Percentiles rank a stretch among this genome's conserved stretches.
phyloP scores from a whole-genome alignment of 345 rosid species.

The Hibiscus trionum region DNA sequence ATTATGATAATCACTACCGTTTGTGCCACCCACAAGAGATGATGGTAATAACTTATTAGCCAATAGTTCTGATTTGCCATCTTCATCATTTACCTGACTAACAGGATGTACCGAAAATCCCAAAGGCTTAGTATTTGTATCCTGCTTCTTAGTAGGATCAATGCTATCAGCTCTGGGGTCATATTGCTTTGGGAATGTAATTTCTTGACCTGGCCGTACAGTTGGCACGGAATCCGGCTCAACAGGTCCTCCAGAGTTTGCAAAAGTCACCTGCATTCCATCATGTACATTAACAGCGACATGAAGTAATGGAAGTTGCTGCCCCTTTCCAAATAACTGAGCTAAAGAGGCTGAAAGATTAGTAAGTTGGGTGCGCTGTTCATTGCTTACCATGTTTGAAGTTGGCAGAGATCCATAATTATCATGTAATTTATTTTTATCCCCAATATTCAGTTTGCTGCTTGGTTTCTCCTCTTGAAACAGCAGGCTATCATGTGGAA shows the following conservation, averaged over 20 bases:
- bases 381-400: slow-evolving; percentile 45
- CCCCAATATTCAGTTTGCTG: slow-evolving; percentile 21
- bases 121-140: slow-evolving; percentile 12
- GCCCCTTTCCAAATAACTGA: slow-evolving; percentile 64
- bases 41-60: not conserved
- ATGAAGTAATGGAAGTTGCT: slow-evolving; percentile 59
- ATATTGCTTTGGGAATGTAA: slow-evolving; percentile 36
- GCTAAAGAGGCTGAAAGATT: slow-evolving; percentile 70
- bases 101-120: slow-evolving; percentile 16
- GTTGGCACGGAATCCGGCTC: slow-evolving; percentile 27
- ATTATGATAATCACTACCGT: slow-evolving; percentile 2
- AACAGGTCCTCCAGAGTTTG: slow-evolving; percentile 24
- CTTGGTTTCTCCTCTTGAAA: slow-evolving; percentile 26
- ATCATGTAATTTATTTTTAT: slow-evolving; percentile 21
- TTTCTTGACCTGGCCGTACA: slow-evolving; percentile 28
- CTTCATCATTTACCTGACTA: slow-evolving; percentile 20
- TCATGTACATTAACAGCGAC: slow-evolving; percentile 41
- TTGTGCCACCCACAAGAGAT: not conserved
- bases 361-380: slow-evolving; percentile 47
- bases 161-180: slow-evolving; percentile 39
- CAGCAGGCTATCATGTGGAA: slow-evolving; percentile 22
- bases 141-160: slow-evolving; percentile 19
- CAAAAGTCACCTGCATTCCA: slow-evolving; percentile 26
- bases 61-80: slow-evolving; percentile 19
- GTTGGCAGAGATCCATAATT: slow-evolving; percentile 33